Base-by-base conservation (phyloP, 768 basidiomycete species). In the Melanogaster broomeanus region DNA sequence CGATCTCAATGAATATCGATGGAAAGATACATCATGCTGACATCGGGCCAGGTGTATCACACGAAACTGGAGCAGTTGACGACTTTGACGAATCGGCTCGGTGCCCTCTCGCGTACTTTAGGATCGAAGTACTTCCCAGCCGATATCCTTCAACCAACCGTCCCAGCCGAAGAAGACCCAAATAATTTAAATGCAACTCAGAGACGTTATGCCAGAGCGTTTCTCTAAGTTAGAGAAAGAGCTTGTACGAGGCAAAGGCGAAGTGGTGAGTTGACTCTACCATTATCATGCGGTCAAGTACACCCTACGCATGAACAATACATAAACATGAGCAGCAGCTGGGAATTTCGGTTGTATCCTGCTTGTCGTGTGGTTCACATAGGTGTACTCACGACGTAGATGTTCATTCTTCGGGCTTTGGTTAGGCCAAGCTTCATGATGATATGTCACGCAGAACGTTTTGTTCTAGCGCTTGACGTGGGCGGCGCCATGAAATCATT, bases 151-250 rank as follows among this genome's bases (percentile, higher is more conserved):
- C 79, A 80, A 50, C 75, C 78, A 19, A 66, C 67, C 0, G 61
- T 70, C 15, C 80, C 78, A 2, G 48, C 57, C 7, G 80, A 75
- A 8, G 80, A 81, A 51, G 63, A 65, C 45, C 46, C 68, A 3
- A 67, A 72, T 28, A 63, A 72, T 52, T 55, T 72, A 4, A 55
- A 60, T 38, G 72, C 78, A 6, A n/a, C 77, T 81, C 60, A 76
- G 80, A 21, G 88, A 94, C 59, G 88, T 93, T 15, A 86, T 84
- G 11, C 85, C 88, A 0, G 91, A 93, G 57, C 80, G 88, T 12
- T 90, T 95, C 62, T 77, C 82, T 41, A 85, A 76, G 59, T 73
- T 95, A 6, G 90, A 94, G 75, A 87, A 89, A 64, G 91, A 94
- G 61, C 78, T 93, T 16, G 84, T 89, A 10, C 77, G 87, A 47